phyloP scores from a whole-genome alignment of 225 moss, liverwort and hornwort species.

The Pseudisothecium myosuroides region DNA sequence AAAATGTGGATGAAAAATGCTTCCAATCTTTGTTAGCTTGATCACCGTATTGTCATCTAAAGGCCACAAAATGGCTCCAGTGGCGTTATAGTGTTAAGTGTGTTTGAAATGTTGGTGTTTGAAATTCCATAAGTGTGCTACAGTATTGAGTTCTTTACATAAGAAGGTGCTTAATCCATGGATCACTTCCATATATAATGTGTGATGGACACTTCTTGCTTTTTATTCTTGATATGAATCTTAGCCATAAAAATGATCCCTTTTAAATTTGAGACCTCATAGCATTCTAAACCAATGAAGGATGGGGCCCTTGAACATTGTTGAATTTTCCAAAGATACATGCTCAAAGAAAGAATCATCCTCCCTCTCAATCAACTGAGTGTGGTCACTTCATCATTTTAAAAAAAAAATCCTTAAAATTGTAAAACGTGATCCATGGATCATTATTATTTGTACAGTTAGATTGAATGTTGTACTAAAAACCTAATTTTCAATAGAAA shows the following conservation, averaged over 20 bases:
- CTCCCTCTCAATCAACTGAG: background rate
- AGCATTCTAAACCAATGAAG: background rate
- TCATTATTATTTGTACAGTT: rapidly evolving
- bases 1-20: too few species aligned
- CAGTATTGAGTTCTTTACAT: too few species aligned
- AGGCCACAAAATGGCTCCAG: too few species aligned
- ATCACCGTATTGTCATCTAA: too few species aligned
- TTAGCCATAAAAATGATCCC: too few species aligned
- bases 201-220: background rate
- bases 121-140: too few species aligned
- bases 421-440: background rate
- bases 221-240: too few species aligned
- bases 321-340: background rate
- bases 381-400: background rate
- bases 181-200: background rate
- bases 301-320: background rate
- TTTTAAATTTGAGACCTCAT: background rate
- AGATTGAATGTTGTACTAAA: background rate
- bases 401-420: background rate
- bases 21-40: too few species aligned
- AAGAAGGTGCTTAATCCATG: too few species aligned
- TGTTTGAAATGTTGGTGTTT: too few species aligned
- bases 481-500: background rate
- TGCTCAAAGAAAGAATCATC: background rate
- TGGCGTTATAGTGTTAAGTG: too few species aligned